Evolutionary conservation across 805 yeast genomes (phyloP), one percentile per base, ranked within the genome.

Genomic region (Candida krabiensis): DNA sequence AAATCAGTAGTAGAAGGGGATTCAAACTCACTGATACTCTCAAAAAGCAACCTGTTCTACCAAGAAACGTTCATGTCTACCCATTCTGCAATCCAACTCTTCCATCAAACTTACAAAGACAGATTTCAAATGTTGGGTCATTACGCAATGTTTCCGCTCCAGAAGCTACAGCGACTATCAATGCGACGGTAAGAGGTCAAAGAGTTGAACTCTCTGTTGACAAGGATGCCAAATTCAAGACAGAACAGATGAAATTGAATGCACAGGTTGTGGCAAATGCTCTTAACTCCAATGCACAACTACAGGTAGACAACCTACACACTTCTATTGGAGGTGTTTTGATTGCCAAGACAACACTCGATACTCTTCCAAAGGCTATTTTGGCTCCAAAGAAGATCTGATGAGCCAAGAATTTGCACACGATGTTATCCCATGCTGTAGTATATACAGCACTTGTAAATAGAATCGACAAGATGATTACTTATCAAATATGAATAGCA

Each of bases 231-330:
- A 29, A 43, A 2, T 57, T 50, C 43, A 49, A 49, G 39, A 60
- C 61, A 9, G 47, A 49, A 15, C 54, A 51, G 23, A 31, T 44
- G 22, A 46, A 48, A 24, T 42, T 60, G 24, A 57, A 56, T 37
- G 62, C 63, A 5, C 55, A 55, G 26, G 64, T 50, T 13, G 61
- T 60, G 28, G 53, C 53, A 8, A 56, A 60, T 38, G 50, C 55
- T 3, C 41, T 60, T 37, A 60, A 60, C 37, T 43, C 51, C 18
- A 60, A 60, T 25, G 47, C 64, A 4, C 65, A 60, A 34, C 33
- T 60, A 21, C 54, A 60, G 30, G 63, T 60, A 13, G 60, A 50
- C 33, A 40, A 46, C 23, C 24, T 55, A 26, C 58, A 55, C 35
- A 24, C 26, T 6, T 11, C 36, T 1, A 39, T 59, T 37, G 47